phyloP scores from a whole-genome alignment of 371 early-diverging fungal species.

The Batkoa obscura region DNA sequence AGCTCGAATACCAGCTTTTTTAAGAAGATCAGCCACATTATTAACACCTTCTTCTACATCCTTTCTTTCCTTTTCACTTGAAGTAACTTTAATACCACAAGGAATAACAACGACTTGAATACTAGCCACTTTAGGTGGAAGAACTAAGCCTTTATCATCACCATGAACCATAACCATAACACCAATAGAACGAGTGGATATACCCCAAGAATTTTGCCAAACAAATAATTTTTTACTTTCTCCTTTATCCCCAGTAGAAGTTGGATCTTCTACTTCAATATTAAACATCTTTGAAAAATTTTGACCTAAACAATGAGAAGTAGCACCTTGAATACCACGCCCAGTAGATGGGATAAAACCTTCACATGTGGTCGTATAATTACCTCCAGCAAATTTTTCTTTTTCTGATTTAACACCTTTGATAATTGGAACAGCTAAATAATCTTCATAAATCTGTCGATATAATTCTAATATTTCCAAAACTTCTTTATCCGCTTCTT shows the following conservation, averaged over 20 bases:
- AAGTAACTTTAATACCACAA: constrained; percentile 86
- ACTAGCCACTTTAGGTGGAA: constrained; percentile 93
- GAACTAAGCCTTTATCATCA: constrained; percentile 96
- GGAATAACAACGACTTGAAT: constrained; percentile 93
- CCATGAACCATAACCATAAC: constrained; percentile 99
- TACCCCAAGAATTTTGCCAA: constrained; percentile 99
- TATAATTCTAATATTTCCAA: constrained; percentile 88
- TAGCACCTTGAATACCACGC: constrained; percentile 98
- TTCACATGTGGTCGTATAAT: constrained; percentile 97
- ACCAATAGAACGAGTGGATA: constrained; percentile 98
- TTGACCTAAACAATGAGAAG: constrained; percentile 98
- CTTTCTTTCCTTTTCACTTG: constrained; percentile 45
- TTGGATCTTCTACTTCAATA: constrained; percentile 60
- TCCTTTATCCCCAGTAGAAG: constrained; percentile 18
- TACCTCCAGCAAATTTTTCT: constrained; percentile 99
- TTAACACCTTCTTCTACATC: constrained; percentile 44
- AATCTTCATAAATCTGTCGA: constrained; percentile 89
- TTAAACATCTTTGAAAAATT: constrained; percentile 99
- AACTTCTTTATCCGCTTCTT: constrained; percentile 87
- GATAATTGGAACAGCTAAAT: constrained; percentile 97
- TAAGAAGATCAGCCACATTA: constrained; percentile 44
- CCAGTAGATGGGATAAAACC: constrained; percentile 97
- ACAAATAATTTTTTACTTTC: constrained; percentile 56
- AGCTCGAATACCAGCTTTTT: constrained; percentile 65
- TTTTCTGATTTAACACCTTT: constrained; percentile 98